phyloP scores from a whole-genome alignment of 2,329 filamentous ascomycete species.

The Fusarium fracticaudum region DNA sequence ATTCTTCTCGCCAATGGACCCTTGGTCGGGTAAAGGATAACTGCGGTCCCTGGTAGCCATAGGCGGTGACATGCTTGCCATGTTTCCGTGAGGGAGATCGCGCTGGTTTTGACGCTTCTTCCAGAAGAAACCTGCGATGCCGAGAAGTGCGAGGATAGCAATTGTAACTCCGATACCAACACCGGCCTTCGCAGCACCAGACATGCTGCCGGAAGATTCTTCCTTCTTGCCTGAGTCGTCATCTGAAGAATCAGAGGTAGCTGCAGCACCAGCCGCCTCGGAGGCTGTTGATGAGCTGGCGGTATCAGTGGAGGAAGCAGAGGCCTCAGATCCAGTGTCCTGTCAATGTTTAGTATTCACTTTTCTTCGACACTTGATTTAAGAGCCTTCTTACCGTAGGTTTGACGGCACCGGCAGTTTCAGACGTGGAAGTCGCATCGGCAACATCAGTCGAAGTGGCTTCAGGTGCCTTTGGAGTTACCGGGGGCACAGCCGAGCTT shows the following conservation, averaged over 20 bases:
- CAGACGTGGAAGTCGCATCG: neutral
- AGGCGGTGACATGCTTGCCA: conserved; percentile 62
- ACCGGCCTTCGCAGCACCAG: conserved; percentile 56
- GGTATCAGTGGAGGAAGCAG: conserved; percentile 27
- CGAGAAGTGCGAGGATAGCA: conserved; percentile 52
- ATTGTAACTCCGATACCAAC: conserved; percentile 59
- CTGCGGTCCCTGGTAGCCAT: conserved; percentile 56
- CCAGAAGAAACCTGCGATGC: conserved; percentile 51
- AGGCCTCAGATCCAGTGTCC: conserved; percentile 14
- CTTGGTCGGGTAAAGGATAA: conserved; percentile 50
- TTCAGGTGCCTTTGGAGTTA: conserved; percentile 8
- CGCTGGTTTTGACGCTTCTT: conserved; percentile 46
- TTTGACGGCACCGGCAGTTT: neutral
- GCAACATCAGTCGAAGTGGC: conserved; percentile 1
- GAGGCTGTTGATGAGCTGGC: conserved; percentile 25
- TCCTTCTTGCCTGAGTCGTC: conserved; percentile 23
- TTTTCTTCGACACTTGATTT: neutral
- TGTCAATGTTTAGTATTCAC: conserved; percentile 15
- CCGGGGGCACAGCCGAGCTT: neutral
- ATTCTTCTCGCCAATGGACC: conserved; percentile 50
- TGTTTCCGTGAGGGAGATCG: conserved; percentile 43
- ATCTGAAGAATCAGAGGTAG: conserved; percentile 23
- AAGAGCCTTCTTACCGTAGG: conserved; percentile 28
- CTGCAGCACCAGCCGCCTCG: conserved; percentile 15
- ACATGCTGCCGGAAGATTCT: conserved; percentile 33